Percentiles rank a stretch among this genome's conserved stretches.
These are phyloP conservation scores for Torrubiellomyces zombiae DNA, from an alignment of 2,329 filamentous ascomycete species.

Conservation along the genomic window DNA sequence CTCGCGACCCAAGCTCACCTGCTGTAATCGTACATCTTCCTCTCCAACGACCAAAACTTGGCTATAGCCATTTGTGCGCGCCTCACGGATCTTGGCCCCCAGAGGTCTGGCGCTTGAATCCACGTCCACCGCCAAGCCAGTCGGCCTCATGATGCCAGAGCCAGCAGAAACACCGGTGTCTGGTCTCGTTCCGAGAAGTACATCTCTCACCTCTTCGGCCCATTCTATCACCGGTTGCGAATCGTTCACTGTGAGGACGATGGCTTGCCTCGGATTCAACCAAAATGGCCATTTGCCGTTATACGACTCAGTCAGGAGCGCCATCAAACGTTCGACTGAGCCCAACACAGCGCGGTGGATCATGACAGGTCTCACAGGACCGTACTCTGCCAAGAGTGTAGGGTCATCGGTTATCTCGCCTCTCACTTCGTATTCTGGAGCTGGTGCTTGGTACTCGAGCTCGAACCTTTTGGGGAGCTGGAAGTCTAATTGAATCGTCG, in stretches of 20 bases:
- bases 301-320: constrained; percentile 70
- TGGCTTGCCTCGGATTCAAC: constrained; percentile 66
- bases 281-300: constrained; percentile 73
- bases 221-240: constrained; percentile 33
- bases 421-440: constrained; percentile 41
- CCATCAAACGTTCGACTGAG: constrained; percentile 72
- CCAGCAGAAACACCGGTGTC: constrained; percentile 16
- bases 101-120: constrained; percentile 48
- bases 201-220: constrained; percentile 28
- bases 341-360: constrained; percentile 76
- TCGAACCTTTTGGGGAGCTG: constrained; percentile 72
- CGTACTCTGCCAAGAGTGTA: constrained; percentile 30
- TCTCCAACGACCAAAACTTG: constrained; percentile 58
- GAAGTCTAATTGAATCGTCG: constrained; percentile 80
- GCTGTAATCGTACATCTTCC: constrained; percentile 40
- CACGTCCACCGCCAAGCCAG: constrained; percentile 50
- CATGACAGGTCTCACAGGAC: constrained; percentile 53
- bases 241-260: constrained; percentile 57
- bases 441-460: constrained; percentile 55
- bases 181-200: constrained; percentile 30
- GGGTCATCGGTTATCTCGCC: constrained; percentile 33
- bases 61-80: constrained; percentile 55
- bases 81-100: constrained; percentile 53
- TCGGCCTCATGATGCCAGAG: constrained; percentile 34
- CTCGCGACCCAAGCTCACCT: constrained; percentile 28